Percentiles rank a stretch among this genome's conserved stretches.
These are phyloP conservation scores for Monosporascus sp. DNA, from an alignment of 2,329 filamentous ascomycete species.

Conservation along the genomic window DNA sequence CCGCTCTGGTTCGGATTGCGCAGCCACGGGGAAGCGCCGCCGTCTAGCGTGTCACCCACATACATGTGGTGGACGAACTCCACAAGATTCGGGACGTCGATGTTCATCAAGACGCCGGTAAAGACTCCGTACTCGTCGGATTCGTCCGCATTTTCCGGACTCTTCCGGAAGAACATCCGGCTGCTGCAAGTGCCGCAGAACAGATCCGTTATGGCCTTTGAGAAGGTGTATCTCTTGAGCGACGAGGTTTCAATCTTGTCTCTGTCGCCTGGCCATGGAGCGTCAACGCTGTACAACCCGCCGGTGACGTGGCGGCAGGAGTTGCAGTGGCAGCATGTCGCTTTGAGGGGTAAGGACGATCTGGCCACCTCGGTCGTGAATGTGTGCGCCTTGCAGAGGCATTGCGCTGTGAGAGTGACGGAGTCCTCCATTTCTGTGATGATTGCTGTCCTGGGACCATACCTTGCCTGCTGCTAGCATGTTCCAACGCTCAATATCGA, in stretches of 20 bases:
- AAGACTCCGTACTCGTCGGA: conserved; percentile 26
- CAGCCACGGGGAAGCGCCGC: conserved; percentile 45
- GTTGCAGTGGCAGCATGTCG: conserved; percentile 41
- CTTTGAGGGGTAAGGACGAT: conserved; percentile 36
- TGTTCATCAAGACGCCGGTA: conserved; percentile 33
- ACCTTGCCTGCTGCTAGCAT: too few species aligned
- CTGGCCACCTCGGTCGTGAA: conserved; percentile 31
- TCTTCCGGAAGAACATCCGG: conserved; percentile 35
- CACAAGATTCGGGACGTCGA: conserved; percentile 24
- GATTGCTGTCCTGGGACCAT: too few species aligned
- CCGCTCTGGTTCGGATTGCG: conserved; percentile 28
- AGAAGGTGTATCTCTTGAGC: conserved; percentile 34
- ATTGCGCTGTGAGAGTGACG: conserved; percentile 30
- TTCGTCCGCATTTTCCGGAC: conserved; percentile 2
- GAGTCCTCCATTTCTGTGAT: not conserved
- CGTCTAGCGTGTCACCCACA: conserved; percentile 46
- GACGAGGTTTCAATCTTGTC: conserved; percentile 23
- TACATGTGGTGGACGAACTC: conserved; percentile 35
- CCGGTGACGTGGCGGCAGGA: conserved; percentile 44
- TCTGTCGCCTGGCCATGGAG: conserved; percentile 31
- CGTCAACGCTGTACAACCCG: conserved; percentile 32
- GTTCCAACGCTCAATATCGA: too few species aligned
- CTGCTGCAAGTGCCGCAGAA: conserved; percentile 41
- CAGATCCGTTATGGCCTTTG: conserved; percentile 25
- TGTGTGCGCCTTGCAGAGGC: conserved; percentile 39